These are phyloP conservation scores for Bothriochloa decipiens DNA, from an alignment of 176 grass and related monocot species.

Conservation along the genomic window DNA sequence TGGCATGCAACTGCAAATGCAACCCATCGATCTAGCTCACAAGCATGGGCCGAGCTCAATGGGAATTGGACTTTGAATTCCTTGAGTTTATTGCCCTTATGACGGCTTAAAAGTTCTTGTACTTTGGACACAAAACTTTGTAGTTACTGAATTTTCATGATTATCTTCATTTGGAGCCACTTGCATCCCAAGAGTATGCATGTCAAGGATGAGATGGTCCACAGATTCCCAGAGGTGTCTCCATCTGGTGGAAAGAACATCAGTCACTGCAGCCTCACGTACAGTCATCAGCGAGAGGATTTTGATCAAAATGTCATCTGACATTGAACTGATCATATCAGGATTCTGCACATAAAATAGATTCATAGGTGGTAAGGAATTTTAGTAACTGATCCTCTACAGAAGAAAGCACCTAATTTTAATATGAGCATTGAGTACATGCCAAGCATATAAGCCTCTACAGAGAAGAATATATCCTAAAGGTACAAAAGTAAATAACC, in stretches of 20 bases:
- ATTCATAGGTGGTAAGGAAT: too few species aligned
- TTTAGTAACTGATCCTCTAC: background rate
- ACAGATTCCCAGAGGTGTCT: constrained; percentile 18
- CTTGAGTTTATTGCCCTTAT: constrained; percentile 18
- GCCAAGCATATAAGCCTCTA: background rate
- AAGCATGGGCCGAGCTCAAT: constrained; percentile 25
- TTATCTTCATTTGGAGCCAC: too few species aligned
- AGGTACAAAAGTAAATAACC: background rate
- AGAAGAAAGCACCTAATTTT: background rate
- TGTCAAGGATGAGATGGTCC: background rate
- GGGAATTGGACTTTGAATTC: constrained; percentile 1
- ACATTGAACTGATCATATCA: constrained; percentile 25
- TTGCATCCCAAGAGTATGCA: constrained; percentile 12
- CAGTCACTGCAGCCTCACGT: constrained; percentile 19
- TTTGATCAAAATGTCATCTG: constrained; percentile 34
- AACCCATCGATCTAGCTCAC: constrained; percentile 21
- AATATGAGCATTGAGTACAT: background rate
- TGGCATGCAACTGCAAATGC: background rate
- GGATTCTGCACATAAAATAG: constrained; percentile 16
- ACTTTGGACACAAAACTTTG: constrained; percentile 13
- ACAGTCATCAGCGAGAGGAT: constrained; percentile 20
- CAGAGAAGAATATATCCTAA: background rate
- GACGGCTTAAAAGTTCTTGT: background rate
- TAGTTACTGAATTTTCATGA: too few species aligned
- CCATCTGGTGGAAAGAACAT: constrained; percentile 31